phyloP scores from a whole-genome alignment of 805 yeast species.

The Kazachstania taianensis region DNA sequence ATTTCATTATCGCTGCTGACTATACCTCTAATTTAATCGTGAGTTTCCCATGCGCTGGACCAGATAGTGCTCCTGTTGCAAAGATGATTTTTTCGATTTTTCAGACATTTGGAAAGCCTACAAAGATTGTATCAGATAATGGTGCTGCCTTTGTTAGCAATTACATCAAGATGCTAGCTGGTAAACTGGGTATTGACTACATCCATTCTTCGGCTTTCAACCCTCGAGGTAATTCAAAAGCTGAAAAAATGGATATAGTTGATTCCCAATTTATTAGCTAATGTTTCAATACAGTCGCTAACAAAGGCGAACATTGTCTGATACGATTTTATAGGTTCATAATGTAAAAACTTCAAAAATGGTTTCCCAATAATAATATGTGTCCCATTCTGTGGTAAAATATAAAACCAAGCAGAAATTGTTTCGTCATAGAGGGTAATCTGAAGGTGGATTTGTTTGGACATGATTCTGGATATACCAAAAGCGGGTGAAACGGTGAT shows the following conservation, averaged over 20 bases:
- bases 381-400: not conserved
- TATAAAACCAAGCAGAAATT: not conserved
- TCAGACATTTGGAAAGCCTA: not conserved
- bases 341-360: not conserved
- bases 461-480: not conserved
- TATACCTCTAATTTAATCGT: slow-evolving; percentile 1
- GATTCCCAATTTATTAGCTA: not conserved
- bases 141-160: not conserved
- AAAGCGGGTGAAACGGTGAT: not conserved
- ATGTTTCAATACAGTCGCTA: not conserved
- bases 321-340: not conserved
- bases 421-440: not conserved
- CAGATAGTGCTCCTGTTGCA: not conserved
- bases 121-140: not conserved
- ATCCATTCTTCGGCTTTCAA: not conserved
- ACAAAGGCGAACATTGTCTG: not conserved
- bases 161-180: not conserved
- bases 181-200: not conserved
- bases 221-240: not conserved
- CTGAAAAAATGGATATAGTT: not conserved
- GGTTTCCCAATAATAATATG: slow-evolving; percentile 1
- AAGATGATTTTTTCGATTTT: not conserved
- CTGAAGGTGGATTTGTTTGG: not conserved
- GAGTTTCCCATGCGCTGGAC: not conserved
- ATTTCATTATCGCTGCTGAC: slow-evolving; percentile 3